phyloP scores from a whole-genome alignment of 257 asterid genomes.

The Fraxinus excelsior region DNA sequence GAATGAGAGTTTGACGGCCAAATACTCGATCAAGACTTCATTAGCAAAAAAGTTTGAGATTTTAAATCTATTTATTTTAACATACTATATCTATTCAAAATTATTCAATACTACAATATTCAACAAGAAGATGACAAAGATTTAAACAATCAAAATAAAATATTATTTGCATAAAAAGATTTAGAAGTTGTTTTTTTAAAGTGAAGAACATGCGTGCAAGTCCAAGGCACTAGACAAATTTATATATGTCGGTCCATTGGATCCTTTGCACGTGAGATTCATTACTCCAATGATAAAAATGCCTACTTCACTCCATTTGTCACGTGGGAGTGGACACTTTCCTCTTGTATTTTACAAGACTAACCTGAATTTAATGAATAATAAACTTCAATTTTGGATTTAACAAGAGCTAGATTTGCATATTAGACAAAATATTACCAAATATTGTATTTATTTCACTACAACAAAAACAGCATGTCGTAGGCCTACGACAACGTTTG shows the following conservation, averaged over 20 bases:
- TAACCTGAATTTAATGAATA: neutral
- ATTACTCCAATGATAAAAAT: slow-evolving; percentile 12
- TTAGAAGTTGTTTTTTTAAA: neutral
- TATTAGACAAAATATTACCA: neutral
- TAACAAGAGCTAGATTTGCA: neutral
- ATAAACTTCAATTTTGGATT: neutral
- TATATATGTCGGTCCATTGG: slow-evolving; percentile 45
- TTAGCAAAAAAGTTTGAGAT: too few species aligned
- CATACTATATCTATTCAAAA: neutral
- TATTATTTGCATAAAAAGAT: neutral
- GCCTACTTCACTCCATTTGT: neutral
- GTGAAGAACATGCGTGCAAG: slow-evolving; percentile 28
- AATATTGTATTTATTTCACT: neutral
- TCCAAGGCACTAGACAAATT: slow-evolving; percentile 40
- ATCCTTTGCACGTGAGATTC: slow-evolving; percentile 63
- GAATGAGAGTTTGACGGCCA: neutral
- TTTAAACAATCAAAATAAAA: slow-evolving; percentile 1
- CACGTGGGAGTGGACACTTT: slow-evolving; percentile 11
- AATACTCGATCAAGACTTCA: neutral
- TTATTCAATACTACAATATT: neutral
- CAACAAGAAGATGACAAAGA: neutral
- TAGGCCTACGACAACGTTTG: too few species aligned
- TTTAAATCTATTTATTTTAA: neutral
- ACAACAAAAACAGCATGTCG: too few species aligned
- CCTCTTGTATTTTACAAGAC: neutral